A percentile compares a stretch with the other conserved stretches of the same genome.
Evolutionary conservation across 2,329 filamentous ascomycete genomes (phyloP).

Genomic region (Neonectria ditissima): DNA sequence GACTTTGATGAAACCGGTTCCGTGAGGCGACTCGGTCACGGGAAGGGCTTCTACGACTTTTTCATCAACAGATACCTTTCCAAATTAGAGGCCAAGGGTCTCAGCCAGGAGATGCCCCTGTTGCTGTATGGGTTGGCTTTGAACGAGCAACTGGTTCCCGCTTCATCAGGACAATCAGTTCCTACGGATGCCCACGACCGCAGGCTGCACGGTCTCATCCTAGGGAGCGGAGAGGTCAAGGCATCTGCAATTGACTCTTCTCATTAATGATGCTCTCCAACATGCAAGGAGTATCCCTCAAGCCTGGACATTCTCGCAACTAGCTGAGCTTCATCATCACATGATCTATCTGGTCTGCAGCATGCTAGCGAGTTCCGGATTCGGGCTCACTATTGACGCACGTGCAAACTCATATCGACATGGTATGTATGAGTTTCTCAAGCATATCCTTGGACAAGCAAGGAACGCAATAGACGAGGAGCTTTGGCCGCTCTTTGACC

Average conservation of each 20-base stretch:
- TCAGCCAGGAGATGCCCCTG: slow-evolving; percentile 53
- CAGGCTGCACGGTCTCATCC: slow-evolving; percentile 80
- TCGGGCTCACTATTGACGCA: background rate
- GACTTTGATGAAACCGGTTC: slow-evolving; percentile 69
- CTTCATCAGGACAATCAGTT: slow-evolving; percentile 70
- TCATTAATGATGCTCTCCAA: slow-evolving; percentile 54
- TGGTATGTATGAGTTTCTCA: background rate
- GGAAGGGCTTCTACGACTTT: slow-evolving; percentile 96
- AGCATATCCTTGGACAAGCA: background rate
- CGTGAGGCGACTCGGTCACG: slow-evolving; percentile 87
- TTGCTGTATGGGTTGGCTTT: slow-evolving; percentile 82
- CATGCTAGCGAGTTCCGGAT: background rate
- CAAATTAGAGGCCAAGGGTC: slow-evolving; percentile 53
- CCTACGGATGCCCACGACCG: slow-evolving; percentile 83
- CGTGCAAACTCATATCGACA: background rate
- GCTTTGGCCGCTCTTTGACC: background rate
- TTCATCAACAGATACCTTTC: slow-evolving; percentile 82
- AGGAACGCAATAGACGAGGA: background rate
- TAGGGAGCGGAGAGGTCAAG: slow-evolving; percentile 74
- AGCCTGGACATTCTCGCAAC: background rate
- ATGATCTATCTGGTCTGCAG: background rate
- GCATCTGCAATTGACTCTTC: slow-evolving; percentile 44
- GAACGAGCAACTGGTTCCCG: slow-evolving; percentile 81
- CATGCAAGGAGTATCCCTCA: background rate
- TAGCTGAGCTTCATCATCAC: background rate